Conservation (phyloP, 495 filamentous ascomycete species). For the Penicillium malachiteum region DNA sequence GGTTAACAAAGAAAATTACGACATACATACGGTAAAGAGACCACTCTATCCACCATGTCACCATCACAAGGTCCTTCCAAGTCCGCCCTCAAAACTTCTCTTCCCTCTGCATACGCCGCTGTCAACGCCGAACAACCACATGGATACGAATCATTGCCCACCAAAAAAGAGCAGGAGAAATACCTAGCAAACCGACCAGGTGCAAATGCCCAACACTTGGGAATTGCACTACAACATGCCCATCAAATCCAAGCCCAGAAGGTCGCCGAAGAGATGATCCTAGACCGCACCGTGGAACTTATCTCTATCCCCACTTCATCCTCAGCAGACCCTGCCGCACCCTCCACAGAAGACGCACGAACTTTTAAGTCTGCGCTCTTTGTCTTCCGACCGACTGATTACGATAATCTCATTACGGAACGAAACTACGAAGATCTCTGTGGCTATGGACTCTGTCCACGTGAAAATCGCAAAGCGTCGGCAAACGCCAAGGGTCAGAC, state of each 20-base stretch:
- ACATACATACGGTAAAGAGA: background rate
- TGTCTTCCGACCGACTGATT: constrained; percentile 81
- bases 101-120: constrained; percentile 37
- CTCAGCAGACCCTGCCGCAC: constrained; percentile 55
- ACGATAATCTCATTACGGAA: constrained; percentile 81
- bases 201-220: constrained; percentile 52
- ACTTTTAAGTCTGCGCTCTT: constrained; percentile 58
- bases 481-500: constrained; percentile 33
- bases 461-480: constrained; percentile 45
- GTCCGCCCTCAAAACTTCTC: constrained; percentile 58
- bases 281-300: constrained; percentile 67
- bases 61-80: constrained; percentile 34
- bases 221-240: constrained; percentile 76
- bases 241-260: constrained; percentile 74
- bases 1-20: background rate
- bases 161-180: constrained; percentile 35
- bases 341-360: constrained; percentile 53
- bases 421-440: constrained; percentile 76
- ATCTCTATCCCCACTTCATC: constrained; percentile 55
- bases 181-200: constrained; percentile 36
- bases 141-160: constrained; percentile 24
- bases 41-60: background rate
- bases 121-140: constrained; percentile 30
- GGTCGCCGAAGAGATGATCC: constrained; percentile 66
- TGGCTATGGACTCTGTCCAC: constrained; percentile 77